Conservation (phyloP, 768 basidiomycete genomes). For the Dioszegia hungarica region DNA sequence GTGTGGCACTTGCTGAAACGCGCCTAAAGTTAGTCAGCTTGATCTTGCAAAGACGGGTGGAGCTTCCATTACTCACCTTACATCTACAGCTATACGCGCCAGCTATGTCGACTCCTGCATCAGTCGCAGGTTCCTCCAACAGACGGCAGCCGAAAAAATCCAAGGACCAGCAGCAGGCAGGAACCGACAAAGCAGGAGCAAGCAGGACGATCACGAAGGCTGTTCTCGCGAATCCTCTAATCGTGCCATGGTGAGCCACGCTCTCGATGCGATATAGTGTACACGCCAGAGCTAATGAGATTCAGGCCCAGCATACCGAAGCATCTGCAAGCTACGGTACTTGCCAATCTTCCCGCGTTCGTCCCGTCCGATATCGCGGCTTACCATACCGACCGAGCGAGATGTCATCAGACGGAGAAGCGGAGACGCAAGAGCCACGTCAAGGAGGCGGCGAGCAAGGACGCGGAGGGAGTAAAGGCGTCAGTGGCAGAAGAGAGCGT, state of each 20-base stretch:
- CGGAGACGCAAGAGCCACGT: background rate
- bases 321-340: slow-evolving; percentile 30
- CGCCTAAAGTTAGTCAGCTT: too few species aligned
- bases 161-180: slow-evolving; percentile 1
- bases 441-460: background rate
- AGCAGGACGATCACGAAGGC: slow-evolving; percentile 24
- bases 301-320: slow-evolving; percentile 37
- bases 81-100: too few species aligned
- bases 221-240: slow-evolving; percentile 35
- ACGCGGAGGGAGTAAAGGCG: background rate
- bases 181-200: background rate
- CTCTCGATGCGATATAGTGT: background rate
- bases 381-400: slow-evolving; percentile 32
- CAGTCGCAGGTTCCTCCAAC: slow-evolving; percentile 4
- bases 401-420: slow-evolving; percentile 33
- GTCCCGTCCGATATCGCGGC: slow-evolving; percentile 27
- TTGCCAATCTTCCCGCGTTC: slow-evolving; percentile 24
- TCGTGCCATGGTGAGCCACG: slow-evolving; percentile 28
- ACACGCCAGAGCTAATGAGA: background rate
- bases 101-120: too few species aligned
- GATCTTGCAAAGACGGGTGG: too few species aligned
- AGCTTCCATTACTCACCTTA: too few species aligned
- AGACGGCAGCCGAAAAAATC: slow-evolving; percentile 28
- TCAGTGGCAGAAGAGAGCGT: background rate
- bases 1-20: slow-evolving; percentile 7